Percentiles rank a stretch among this genome's conserved stretches.
phyloP scores from a whole-genome alignment of 208 protist species.

The Acanthamoeba triangularis region DNA sequence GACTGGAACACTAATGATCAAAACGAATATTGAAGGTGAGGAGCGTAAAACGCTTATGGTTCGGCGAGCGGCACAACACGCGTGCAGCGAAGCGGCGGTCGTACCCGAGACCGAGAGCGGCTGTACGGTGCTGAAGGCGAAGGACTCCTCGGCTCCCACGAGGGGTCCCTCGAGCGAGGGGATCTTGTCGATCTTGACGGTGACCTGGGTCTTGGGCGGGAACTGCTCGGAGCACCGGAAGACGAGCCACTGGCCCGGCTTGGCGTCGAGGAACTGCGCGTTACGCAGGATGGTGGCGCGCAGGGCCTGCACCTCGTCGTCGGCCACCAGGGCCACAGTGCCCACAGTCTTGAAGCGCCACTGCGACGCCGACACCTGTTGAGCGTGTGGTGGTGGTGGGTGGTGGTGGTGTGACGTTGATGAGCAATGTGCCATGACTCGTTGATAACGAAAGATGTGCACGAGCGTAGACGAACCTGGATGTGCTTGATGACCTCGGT shows the following conservation, averaged over 20 bases:
- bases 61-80: background rate
- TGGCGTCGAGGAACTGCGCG: slow-evolving; percentile 17
- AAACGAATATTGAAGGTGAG: background rate
- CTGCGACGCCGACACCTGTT: background rate
- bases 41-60: too few relatives aligned
- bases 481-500: slow-evolving; percentile 53
- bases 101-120: slow-evolving; percentile 6
- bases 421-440: background rate
- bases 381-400: background rate
- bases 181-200: slow-evolving; percentile 68
- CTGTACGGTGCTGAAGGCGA: slow-evolving; percentile 37
- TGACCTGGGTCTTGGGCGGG: slow-evolving; percentile 42
- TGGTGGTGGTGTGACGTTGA: background rate
- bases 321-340: slow-evolving; percentile 4
- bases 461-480: background rate
- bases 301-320: slow-evolving; percentile 50
- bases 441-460: background rate
- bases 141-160: background rate
- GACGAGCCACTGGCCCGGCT: slow-evolving; percentile 50
- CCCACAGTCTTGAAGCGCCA: slow-evolving; percentile 44
- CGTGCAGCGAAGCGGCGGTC: background rate
- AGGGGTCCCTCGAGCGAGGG: slow-evolving; percentile 52
- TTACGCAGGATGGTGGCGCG: background rate
- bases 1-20: background rate
- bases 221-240: slow-evolving; percentile 56